phyloP scores from a whole-genome alignment of 805 yeast genomes.

The Barnettozyma populi region DNA sequence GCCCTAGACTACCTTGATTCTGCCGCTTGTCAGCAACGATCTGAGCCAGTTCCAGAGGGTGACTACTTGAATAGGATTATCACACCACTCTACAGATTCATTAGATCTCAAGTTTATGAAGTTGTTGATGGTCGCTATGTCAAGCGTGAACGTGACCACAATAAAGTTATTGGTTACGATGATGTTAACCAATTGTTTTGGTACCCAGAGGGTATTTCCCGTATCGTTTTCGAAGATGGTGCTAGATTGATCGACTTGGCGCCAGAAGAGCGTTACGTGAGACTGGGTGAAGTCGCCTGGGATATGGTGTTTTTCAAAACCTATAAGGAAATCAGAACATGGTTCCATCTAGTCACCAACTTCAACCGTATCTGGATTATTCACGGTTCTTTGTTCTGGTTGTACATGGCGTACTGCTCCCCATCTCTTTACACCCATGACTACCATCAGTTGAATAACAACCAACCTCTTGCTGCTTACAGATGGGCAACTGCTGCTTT shows the following conservation, averaged over 20 bases:
- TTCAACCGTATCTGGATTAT: conserved; percentile 98
- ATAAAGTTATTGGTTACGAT: conserved; percentile 84
- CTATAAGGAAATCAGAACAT: conserved; percentile 90
- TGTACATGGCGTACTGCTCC: conserved; percentile 89
- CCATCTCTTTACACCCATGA: conserved; percentile 86
- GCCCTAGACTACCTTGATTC: conserved; percentile 86
- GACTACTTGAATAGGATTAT: conserved; percentile 88
- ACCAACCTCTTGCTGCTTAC: conserved; percentile 84
- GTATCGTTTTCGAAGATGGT: conserved; percentile 88
- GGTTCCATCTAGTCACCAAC: conserved; percentile 94
- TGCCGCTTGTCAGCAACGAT: conserved; percentile 85
- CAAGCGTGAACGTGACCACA: conserved; percentile 82
- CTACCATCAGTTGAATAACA: conserved; percentile 76
- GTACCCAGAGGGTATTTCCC: conserved; percentile 98
- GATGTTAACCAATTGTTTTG: conserved; percentile 98
- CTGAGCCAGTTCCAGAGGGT: conserved; percentile 78
- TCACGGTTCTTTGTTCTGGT: conserved; percentile 88
- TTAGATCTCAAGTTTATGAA: conserved; percentile 79
- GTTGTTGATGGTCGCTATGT: conserved; percentile 75
- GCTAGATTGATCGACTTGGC: conserved; percentile 88
- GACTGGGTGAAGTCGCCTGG: conserved; percentile 93
- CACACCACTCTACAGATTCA: conserved; percentile 80
- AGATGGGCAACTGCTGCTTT: conserved; percentile 90
- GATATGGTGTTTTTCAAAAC: conserved; percentile 89
- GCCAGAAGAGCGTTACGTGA: conserved; percentile 79